Conservation (phyloP, 1,139 yeast genomes). For the Saccharomyces uvarum region DNA sequence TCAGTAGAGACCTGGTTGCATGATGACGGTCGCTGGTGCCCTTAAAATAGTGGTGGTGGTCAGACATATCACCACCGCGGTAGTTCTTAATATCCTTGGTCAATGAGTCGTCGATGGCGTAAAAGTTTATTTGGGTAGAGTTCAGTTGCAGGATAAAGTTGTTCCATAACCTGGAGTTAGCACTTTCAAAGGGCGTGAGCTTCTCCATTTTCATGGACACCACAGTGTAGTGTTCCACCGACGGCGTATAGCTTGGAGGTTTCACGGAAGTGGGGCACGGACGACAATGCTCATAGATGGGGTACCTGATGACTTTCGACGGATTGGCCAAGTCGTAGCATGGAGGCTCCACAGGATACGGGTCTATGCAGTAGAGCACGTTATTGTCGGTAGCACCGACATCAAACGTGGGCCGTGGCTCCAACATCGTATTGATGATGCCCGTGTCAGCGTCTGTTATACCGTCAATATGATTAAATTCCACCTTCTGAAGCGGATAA, state of each 20-base stretch:
- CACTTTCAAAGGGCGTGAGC: conserved; percentile 57
- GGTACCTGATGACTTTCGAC: conserved; percentile 35
- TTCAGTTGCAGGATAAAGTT: conserved; percentile 55
- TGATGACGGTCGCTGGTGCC: conserved; percentile 9
- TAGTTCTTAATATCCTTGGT: conserved; percentile 16
- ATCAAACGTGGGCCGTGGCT: neutral
- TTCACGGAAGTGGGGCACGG: conserved; percentile 26
- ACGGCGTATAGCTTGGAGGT: conserved; percentile 51
- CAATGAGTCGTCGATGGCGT: conserved; percentile 32
- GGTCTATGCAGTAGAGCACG: conserved; percentile 37
- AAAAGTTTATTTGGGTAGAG: conserved; percentile 65
- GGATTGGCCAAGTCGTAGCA: conserved; percentile 37
- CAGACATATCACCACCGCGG: conserved; percentile 18
- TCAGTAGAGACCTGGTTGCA: neutral
- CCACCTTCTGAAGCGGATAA: neutral
- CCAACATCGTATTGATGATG: neutral
- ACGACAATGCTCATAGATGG: conserved; percentile 37
- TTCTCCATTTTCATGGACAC: conserved; percentile 56
- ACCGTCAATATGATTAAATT: neutral
- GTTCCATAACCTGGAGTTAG: conserved; percentile 57
- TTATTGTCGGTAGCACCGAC: neutral
- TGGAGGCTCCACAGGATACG: conserved; percentile 46
- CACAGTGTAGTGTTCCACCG: conserved; percentile 48
- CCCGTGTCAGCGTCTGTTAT: neutral
- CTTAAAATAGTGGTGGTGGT: conserved; percentile 7